phyloP scores from a whole-genome alignment of 2,329 filamentous ascomycete species.

The Penicillium crustosum region DNA sequence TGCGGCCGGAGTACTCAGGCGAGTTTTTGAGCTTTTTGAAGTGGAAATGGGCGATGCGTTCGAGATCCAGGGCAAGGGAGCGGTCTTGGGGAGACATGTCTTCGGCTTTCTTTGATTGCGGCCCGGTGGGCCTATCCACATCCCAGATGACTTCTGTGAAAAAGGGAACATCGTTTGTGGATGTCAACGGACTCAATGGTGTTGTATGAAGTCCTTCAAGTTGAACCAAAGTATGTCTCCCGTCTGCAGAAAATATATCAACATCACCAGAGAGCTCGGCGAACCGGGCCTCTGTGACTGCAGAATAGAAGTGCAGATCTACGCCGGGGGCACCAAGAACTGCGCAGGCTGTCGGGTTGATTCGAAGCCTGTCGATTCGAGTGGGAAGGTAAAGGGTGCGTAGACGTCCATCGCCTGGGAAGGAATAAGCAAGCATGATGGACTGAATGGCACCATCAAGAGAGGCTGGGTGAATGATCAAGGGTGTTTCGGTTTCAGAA shows the following conservation, averaged over 20 bases:
- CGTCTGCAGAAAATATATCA: constrained; percentile 21
- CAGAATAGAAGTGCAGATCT: constrained; percentile 20
- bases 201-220: constrained; percentile 25
- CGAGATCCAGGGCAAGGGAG: constrained; percentile 10
- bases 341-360: constrained; percentile 16
- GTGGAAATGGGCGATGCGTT: constrained; percentile 23
- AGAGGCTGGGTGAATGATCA: constrained; percentile 19
- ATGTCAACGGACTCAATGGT: constrained; percentile 17
- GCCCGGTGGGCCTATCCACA: constrained; percentile 14
- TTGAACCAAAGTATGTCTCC: constrained; percentile 18
- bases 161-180: constrained; percentile 18
- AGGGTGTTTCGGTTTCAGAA: background rate
- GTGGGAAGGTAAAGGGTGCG: constrained; percentile 25
- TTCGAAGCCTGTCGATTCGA: constrained; percentile 17
- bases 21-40: constrained; percentile 11
- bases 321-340: constrained; percentile 8
- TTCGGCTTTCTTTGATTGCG: background rate
- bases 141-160: constrained; percentile 23
- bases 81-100: background rate
- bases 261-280: constrained; percentile 27
- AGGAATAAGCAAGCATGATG: constrained; percentile 24
- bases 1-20: background rate
- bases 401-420: constrained; percentile 22
- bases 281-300: constrained; percentile 15
- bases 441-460: constrained; percentile 24